Evolutionary conservation across 2,329 filamentous ascomycete genomes (phyloP), one percentile per base, ranked within the genome.

Genomic region (Fusarium solani-melongenae): DNA sequence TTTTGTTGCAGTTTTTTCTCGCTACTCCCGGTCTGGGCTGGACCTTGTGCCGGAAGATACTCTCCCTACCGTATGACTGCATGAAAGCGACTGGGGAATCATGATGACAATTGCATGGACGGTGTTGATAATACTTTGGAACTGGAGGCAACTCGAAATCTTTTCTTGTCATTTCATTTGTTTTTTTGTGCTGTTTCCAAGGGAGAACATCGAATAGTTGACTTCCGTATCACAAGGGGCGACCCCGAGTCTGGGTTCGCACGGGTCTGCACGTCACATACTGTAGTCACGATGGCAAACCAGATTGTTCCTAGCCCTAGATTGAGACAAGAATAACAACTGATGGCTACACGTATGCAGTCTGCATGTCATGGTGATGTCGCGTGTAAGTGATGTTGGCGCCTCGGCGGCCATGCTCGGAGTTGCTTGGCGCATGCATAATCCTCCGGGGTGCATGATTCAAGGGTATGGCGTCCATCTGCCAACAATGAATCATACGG

Each of bases 1-100:
- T 49, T 65, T 49, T 46, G 55, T 55, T 71, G 68, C 69, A 77
- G 66, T 72, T 73, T 57, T 57, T 57, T 60, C 62, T 70, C 57
- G 49, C 69, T 72, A 73, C 70, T 78, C 73, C 62, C 46, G 46
- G 76, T 74, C 70, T 64, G 73, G 77, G 77, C 77, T 73, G 77
- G 77, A 76, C 77, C 67, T 20, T 51, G 62, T 65, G 72, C 71
- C 72, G 73, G 61, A 76, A 77, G 70, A 78, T 66, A 60, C 68
- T 68, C 69, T 76, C 70, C 46, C 64, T 76, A 70, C 41, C 27
- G 14, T 36, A 55, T 55, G 62, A 76, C 70, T 78, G 75, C 72
- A 76, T 70, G 67, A 69, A 55, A 67, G 67, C 65, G 61, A 76
- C n/a, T 53, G 68, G 27, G 17, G 46, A 55, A 38, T 56, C 61